Percentiles rank a stretch among this genome's conserved stretches.
These are phyloP conservation scores for Hondaea fermentalgiana DNA, from an alignment of 108 stramenopile genomes.

Conservation along the genomic window DNA sequence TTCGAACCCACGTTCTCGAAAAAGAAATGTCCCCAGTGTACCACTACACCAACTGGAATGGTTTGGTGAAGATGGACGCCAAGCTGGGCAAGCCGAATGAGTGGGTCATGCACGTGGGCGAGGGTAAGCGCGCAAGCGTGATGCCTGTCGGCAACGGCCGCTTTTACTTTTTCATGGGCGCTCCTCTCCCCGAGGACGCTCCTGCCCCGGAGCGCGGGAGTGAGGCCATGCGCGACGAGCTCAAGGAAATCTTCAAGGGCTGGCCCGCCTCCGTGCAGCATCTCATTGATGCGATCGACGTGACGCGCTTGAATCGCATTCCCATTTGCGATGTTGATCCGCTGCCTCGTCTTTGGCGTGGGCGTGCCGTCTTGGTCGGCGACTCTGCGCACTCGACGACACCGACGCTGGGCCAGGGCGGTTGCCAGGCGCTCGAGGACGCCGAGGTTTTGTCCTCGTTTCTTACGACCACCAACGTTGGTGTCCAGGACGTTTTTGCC, in stretches of 20 bases:
- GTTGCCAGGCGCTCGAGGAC: conserved; percentile 19
- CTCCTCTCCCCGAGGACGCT: not conserved
- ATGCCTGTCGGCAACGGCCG: conserved; percentile 2
- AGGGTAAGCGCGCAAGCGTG: conserved; percentile 2
- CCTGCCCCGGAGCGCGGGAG: not conserved
- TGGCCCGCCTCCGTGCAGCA: not conserved
- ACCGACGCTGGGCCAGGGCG: conserved; percentile 3
- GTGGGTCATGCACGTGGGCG: conserved; percentile 17
- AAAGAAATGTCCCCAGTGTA: not conserved
- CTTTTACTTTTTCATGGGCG: conserved; percentile 13
- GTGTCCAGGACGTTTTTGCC: not conserved
- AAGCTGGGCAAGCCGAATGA: not conserved
- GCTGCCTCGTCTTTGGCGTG: not conserved
- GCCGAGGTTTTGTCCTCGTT: not conserved
- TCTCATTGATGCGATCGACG: not conserved
- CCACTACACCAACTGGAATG: conserved; percentile 19
- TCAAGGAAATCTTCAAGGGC: conserved; percentile 3
- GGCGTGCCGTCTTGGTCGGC: not conserved
- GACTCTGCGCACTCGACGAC: conserved; percentile 1
- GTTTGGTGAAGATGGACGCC: not conserved
- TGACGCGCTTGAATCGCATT: not conserved
- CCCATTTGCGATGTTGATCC: conserved; percentile 13
- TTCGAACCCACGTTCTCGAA: not conserved
- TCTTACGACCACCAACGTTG: conserved; percentile 3
- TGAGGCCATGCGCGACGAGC: not conserved